Base-by-base conservation (phyloP, 495 filamentous ascomycete genomes). In the Aspergillus avenaceus region DNA sequence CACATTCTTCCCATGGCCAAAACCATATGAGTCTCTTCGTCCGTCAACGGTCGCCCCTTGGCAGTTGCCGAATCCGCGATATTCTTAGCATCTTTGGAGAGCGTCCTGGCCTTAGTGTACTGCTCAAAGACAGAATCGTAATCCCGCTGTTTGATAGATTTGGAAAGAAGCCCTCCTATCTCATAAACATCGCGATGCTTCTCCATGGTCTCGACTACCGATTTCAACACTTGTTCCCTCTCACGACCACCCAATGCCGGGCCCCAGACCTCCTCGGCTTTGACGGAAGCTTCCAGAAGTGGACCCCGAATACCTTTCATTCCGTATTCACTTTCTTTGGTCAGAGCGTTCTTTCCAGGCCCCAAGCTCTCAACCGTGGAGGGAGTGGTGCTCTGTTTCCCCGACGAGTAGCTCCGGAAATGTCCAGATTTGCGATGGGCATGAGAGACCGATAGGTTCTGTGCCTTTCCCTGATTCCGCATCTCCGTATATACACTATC, bases 401-500 rank as follows among this genome's bases (percentile, higher is more conserved):
- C 82, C 7, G 64, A 66, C 21, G 80, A 71, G 42, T 72, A 67
- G 49, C 51, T 66, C 27, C 83, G 70, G 42, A 75, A 77, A 59
- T 87, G 84, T 36, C 81, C 82, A 44, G 78, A 83, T 57, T 81
- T 76, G 59, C 87, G 84, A 46, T 85, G 82, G 41, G 69, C 65
- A 23, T 81, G 67, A 18, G 65, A 55, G 6, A 72, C 67, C 3
- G 60, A 52, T 9, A 73, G 55, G n/a, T 79, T 75, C n/a, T 79
- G 76, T 26, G 87, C 82, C 6, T 70, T 77, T 3, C 89, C 90
- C 58, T 90, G 86, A 45, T 88, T 90, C 44, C 91, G 90, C 93
- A 98, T 97, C 68, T 97, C 95, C 28, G 81, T 91, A 67, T 98
- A 98, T 29, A 98, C 93, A 72, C 91, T 91, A 69, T 98, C 93